Evolutionary conservation across 495 filamentous ascomycete genomes (phyloP), one percentile per base, ranked within the genome.

Genomic region (Lasiosphaeria ovina): DNA sequence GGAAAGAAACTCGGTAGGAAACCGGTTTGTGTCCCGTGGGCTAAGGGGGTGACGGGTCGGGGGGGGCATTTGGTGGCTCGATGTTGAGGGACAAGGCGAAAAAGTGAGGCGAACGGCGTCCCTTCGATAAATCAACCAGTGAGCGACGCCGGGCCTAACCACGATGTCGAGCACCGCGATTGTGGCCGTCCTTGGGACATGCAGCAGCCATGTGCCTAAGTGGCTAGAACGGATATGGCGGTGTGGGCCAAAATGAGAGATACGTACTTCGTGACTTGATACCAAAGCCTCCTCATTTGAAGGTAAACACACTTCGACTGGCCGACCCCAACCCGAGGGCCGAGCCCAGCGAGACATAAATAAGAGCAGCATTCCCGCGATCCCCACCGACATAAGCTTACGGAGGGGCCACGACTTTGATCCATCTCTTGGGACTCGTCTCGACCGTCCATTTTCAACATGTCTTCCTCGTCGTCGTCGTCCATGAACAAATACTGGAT

Each of bases 401-500:
- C 33, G 31, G 40, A 54, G 47, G 33, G 49, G 40, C 40, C 48
- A 59, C 47, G 32, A 10, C 35, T 14, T 35, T 34, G 57, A 45
- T 52, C 47, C 48, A 60, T 42, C 31, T 32, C 24, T 54, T 38
- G 24, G 24, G 14, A 12, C 24, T 42, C 60, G 14, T 53, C 57
- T 53, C 40, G 16, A 58, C 14, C 32, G 12, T 42, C 16, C 12
- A 11, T 14, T 24, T 32, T 45, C 50, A 76, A 60, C 51, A 78
- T 78, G 73, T 72, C 75, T 52, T 66, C 66, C 16, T 75, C 75
- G 11, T 57, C 65, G 51, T 59, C 72, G 11, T 57, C 65, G 51
- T 59, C 72, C 51, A 78, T 81, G 75, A 83, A 82, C 68, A 74
- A 69, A 65, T 84, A 82, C 70, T 84, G 80, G 80, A 82, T 84